Evolutionary conservation across 495 filamentous ascomycete genomes (phyloP).

Genomic region (Rhypophila decipiens): DNA sequence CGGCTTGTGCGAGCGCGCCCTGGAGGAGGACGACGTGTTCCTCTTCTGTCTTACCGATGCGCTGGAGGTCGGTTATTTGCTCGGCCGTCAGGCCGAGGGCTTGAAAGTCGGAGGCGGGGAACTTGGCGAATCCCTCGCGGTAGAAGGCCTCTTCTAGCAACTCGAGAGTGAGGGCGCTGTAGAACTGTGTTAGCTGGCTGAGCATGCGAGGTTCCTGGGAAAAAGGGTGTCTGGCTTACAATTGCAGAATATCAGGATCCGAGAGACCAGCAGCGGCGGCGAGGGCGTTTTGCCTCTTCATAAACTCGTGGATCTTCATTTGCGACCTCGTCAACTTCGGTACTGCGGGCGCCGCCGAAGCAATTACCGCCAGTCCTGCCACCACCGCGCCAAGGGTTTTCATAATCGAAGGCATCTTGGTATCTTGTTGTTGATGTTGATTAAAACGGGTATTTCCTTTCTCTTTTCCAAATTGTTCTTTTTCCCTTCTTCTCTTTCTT

Average conservation of each 20-base stretch:
- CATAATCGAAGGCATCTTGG: constrained; percentile 40
- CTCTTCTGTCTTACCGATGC: constrained; percentile 49
- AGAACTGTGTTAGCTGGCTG: constrained; percentile 13
- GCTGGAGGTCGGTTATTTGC: constrained; percentile 43
- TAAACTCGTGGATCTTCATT: constrained; percentile 35
- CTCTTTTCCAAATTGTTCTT: constrained; percentile 17
- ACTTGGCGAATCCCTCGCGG: constrained; percentile 53
- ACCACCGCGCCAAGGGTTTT: constrained; percentile 37
- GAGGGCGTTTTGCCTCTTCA: constrained; percentile 47
- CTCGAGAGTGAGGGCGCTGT: constrained; percentile 57
- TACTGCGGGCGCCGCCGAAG: constrained; percentile 36
- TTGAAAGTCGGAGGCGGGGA: constrained; percentile 51
- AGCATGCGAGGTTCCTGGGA: not conserved
- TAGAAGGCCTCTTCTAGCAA: constrained; percentile 60
- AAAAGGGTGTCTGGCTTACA: constrained; percentile 39
- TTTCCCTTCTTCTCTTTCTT: constrained; percentile 18
- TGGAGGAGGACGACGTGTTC: constrained; percentile 53
- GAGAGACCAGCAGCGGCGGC: constrained; percentile 46
- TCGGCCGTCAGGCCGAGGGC: constrained; percentile 45
- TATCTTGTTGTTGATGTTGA: constrained; percentile 14
- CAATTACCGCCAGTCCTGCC: constrained; percentile 39
- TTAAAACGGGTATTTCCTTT: constrained; percentile 7
- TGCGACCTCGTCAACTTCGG: constrained; percentile 38
- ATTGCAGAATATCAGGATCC: constrained; percentile 65
- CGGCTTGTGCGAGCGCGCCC: constrained; percentile 46